Base-by-base conservation (phyloP, 164 flowering plant genomes). In the Tinospora cordifolia region DNA sequence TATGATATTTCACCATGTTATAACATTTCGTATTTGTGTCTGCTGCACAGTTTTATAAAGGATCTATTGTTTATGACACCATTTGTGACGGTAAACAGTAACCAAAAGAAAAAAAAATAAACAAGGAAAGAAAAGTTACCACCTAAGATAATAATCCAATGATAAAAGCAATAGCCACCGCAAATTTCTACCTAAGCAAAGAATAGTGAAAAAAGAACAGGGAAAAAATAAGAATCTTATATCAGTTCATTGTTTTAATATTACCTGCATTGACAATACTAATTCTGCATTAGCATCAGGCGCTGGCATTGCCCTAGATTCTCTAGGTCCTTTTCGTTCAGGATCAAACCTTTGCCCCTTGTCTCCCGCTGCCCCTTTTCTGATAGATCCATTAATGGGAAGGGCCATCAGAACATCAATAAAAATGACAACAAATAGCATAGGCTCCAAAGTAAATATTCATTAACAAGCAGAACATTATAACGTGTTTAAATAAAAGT, bases 251-350 rank as follows among this genome's bases (percentile, higher is more conserved):
- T 26, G 38, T 8, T 57, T 6, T 22, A 26, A 69, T 21, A 26
- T 73, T 73, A 92, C 99, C 97, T 94, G 97, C 88, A 94, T 83
- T 57, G 99, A 92, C 63, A 72, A 36, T 39, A 77, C 83, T 62
- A 94, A 71, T 69, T 94, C 99, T 36, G 99, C 99, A 85, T 94
- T 94, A 44, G 99, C 97, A 79, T 89, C 92, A 69, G 99, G 97
- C 27, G 97, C 97, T 26, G 97, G 97, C 62, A 88, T 66, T 19
- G 97, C 97, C 69, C 88, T 86, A 63, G 93, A 88, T 69, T 90
- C 97, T 76, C 89, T 84, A 60, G 80, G 69, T 75, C 78, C 91
- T 83, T 82, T 91, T 78, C 86, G 86, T 74, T 88, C 92, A 46
- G 66, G 82, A 60, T 89, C 93, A 58, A 60, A 34, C 71, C 84